Evolutionary conservation across 441 rosid species (phyloP).

Genomic region (Corymbia citriodora): DNA sequence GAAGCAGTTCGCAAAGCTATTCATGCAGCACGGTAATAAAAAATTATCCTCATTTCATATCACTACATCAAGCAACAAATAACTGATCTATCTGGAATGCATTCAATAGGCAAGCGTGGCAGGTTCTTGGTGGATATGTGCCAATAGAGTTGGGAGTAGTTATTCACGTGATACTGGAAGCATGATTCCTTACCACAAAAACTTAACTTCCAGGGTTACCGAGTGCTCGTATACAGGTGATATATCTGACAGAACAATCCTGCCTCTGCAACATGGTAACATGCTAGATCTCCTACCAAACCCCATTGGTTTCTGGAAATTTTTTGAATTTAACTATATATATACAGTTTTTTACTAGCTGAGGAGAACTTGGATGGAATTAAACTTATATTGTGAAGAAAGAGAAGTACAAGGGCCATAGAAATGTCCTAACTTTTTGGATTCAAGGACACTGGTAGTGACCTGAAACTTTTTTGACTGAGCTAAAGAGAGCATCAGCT

Average conservation of each 20-base stretch:
- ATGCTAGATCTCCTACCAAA: neutral
- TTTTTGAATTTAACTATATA: neutral
- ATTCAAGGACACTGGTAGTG: neutral
- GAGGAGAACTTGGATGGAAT: neutral
- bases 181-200: constrained; percentile 8
- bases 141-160: neutral
- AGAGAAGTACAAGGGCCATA: neutral
- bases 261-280: neutral
- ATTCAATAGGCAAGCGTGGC: constrained; percentile 2
- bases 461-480: neutral
- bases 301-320: neutral
- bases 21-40: constrained; percentile 6
- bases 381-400: neutral
- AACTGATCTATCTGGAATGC: neutral
- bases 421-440: neutral
- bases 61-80: neutral
- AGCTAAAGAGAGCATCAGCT: neutral
- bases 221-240: constrained; percentile 9
- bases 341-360: neutral
- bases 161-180: neutral
- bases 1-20: constrained; percentile 5
- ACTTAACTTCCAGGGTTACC: constrained; percentile 6
- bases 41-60: neutral
- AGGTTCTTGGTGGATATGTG: constrained; percentile 8
- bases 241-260: neutral